phyloP scores from a whole-genome alignment of 306 rosid species.

The Adenanthera pavonina region DNA sequence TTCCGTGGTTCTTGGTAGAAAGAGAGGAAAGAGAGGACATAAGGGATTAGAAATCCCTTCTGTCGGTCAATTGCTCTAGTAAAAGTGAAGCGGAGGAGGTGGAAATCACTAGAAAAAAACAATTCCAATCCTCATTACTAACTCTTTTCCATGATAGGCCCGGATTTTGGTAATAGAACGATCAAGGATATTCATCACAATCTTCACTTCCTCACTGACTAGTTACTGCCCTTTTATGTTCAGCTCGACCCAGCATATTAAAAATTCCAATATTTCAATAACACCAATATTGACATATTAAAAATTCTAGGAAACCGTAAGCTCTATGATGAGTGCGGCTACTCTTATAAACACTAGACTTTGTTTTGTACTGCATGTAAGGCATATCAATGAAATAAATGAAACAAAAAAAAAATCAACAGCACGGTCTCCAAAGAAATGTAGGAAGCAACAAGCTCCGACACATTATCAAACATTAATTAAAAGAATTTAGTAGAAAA shows the following conservation, averaged over 20 bases:
- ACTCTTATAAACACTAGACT: too few relatives aligned
- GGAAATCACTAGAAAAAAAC: not conserved
- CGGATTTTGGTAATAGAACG: too few relatives aligned
- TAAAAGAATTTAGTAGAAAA: not conserved
- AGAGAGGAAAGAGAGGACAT: not conserved
- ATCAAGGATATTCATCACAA: not conserved
- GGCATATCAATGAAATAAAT: too few relatives aligned
- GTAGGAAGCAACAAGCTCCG: not conserved
- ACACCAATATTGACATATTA: too few relatives aligned
- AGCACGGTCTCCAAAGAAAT: constrained; percentile 3
- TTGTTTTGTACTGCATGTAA: too few relatives aligned
- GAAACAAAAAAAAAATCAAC: too few relatives aligned
- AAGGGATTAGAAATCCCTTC: not conserved
- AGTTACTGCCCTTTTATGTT: not conserved
- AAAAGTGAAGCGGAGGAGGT: not conserved
- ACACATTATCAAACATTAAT: constrained; percentile 16
- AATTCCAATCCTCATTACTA: not conserved
- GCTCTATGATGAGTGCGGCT: too few relatives aligned
- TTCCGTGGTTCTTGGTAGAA: not conserved
- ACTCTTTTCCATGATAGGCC: too few relatives aligned
- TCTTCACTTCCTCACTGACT: not conserved
- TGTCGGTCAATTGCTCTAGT: not conserved
- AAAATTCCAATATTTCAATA: too few relatives aligned
- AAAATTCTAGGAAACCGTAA: too few relatives aligned
- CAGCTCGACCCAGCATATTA: not conserved